Conservation (phyloP, 306 rosid species). For the Sechiopsis laciniata region DNA sequence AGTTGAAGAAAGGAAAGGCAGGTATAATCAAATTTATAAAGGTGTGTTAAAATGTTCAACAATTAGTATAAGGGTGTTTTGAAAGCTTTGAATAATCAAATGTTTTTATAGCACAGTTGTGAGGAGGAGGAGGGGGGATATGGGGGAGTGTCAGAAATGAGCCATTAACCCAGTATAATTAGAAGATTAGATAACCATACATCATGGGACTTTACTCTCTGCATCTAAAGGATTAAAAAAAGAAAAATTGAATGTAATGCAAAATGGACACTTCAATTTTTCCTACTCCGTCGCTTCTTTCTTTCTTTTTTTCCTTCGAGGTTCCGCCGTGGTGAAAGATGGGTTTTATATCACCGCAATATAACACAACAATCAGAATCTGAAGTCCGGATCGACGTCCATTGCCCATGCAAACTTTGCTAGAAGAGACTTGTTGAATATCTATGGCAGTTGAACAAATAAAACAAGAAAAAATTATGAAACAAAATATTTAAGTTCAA, state of each 20-base stretch:
- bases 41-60: constrained; percentile 20
- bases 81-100: constrained; percentile 23
- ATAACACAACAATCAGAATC: constrained; percentile 55
- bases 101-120: constrained; percentile 17
- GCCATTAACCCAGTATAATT: constrained; percentile 37
- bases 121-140: neutral
- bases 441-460: constrained; percentile 34
- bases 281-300: constrained; percentile 19
- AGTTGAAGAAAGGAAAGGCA: neutral
- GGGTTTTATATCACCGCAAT: neutral
- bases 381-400: constrained; percentile 92
- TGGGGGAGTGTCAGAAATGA: constrained; percentile 16
- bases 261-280: constrained; percentile 19
- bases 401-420: constrained; percentile 91
- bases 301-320: neutral
- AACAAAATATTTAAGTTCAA: neutral
- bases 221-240: constrained; percentile 18
- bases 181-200: constrained; percentile 82
- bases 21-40: constrained; percentile 15
- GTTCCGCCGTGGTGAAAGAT: neutral
- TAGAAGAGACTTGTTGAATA: constrained; percentile 83
- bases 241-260: constrained; percentile 20
- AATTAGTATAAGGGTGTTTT: constrained; percentile 18
- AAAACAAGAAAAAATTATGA: neutral
- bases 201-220: constrained; percentile 32